Evolutionary conservation across 768 basidiomycete species (phyloP).

Genomic region (Podaxis sp.): DNA sequence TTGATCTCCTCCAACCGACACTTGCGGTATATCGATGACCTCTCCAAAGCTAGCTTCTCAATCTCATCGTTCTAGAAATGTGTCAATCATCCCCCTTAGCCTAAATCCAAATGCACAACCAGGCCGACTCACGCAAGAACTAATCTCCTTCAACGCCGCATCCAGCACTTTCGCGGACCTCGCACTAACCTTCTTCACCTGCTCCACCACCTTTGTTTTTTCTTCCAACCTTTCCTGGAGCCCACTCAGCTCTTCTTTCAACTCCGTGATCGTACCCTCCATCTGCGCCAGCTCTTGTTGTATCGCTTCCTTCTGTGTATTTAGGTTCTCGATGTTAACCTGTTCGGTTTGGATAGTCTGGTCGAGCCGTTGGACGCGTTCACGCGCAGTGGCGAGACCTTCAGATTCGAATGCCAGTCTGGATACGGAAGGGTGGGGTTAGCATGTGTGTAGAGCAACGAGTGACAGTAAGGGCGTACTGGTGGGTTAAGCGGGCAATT

Average conservation of each 20-base stretch:
- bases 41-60: slow-evolving; percentile 81
- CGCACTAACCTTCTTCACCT: slow-evolving; percentile 65
- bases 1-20: slow-evolving; percentile 92
- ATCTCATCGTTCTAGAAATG: slow-evolving; percentile 67
- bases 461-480: slow-evolving; percentile 47
- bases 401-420: slow-evolving; percentile 84
- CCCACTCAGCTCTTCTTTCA: slow-evolving; percentile 61
- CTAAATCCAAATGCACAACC: not conserved
- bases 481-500: slow-evolving; percentile 81
- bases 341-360: slow-evolving; percentile 53
- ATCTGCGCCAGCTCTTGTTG: slow-evolving; percentile 60
- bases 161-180: slow-evolving; percentile 81
- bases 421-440: not conserved
- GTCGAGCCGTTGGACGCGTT: slow-evolving; percentile 59
- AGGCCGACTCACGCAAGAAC: slow-evolving; percentile 56
- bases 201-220: slow-evolving; percentile 72
- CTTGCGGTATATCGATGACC: slow-evolving; percentile 85
- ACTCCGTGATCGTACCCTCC: slow-evolving; percentile 51
- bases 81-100: not conserved
- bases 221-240: slow-evolving; percentile 70
- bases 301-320: slow-evolving; percentile 53
- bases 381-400: slow-evolving; percentile 62
- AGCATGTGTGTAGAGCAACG: not conserved
- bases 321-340: slow-evolving; percentile 50
- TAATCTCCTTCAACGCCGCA: slow-evolving; percentile 88